phyloP scores from a whole-genome alignment of 306 rosid species.

The Cyamopsis tetragonoloba region DNA sequence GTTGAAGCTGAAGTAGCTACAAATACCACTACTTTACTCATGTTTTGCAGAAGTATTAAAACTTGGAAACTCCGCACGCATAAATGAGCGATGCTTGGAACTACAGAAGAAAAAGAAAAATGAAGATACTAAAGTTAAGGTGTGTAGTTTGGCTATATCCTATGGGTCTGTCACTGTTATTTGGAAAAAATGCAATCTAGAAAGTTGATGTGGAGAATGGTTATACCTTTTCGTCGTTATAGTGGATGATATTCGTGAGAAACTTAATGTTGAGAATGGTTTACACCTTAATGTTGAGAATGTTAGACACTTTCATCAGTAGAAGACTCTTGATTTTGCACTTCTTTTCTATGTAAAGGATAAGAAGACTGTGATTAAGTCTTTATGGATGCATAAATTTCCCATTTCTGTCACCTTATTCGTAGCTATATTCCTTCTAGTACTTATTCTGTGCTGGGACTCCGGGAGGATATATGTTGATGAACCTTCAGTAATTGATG shows the following conservation, averaged over 20 bases:
- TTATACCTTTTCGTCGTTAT: neutral
- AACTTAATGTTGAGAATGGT: neutral
- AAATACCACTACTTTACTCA: constrained; percentile 14
- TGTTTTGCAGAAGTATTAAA: constrained; percentile 55
- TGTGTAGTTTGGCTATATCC: constrained; percentile 15
- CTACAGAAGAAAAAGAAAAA: constrained; percentile 77
- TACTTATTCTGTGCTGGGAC: constrained; percentile 9
- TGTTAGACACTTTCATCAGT: neutral
- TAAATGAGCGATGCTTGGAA: constrained; percentile 86
- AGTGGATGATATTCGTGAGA: neutral
- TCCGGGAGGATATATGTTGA: neutral
- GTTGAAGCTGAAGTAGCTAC: constrained; percentile 14
- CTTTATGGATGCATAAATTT: constrained; percentile 11
- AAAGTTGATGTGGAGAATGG: neutral
- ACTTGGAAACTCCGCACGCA: constrained; percentile 61
- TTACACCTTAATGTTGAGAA: neutral
- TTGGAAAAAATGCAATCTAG: neutral
- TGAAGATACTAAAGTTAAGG: constrained; percentile 65
- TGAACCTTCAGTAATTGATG: constrained; percentile 10
- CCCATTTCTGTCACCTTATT: neutral
- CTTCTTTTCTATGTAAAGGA: neutral
- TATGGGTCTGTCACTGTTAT: neutral
- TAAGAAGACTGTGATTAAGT: neutral
- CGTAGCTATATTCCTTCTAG: neutral
- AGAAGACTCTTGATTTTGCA: neutral